phyloP scores from a whole-genome alignment of 371 early-diverging fungal species.

The Neoconidiobolus thromboides region DNA sequence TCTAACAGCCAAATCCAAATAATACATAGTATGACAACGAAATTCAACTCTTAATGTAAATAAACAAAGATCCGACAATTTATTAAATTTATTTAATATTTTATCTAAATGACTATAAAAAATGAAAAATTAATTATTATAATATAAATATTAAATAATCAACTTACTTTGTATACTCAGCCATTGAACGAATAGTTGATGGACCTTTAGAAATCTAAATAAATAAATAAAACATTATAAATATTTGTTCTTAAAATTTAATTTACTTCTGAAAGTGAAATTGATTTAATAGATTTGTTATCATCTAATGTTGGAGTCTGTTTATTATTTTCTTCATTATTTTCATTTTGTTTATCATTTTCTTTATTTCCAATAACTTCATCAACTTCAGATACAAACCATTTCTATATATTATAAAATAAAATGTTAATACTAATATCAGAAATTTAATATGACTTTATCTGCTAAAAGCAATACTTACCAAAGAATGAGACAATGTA shows the following conservation, averaged over 20 bases:
- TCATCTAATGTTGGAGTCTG: too few relatives aligned
- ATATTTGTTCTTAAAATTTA: too few relatives aligned
- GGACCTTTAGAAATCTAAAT: not conserved
- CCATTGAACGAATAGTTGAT: not conserved
- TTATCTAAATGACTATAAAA: constrained; percentile 23
- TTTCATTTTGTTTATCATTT: not conserved
- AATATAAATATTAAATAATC: not conserved
- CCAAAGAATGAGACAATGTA: constrained; percentile 59
- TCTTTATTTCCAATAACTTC: constrained; percentile 10
- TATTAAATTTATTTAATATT: constrained; percentile 35
- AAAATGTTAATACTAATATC: not conserved
- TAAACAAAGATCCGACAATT: constrained; percentile 55
- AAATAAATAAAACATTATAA: not conserved
- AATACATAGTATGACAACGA: constrained; percentile 71
- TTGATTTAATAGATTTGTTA: too few relatives aligned
- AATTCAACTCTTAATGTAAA: constrained; percentile 66
- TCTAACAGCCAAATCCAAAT: constrained; percentile 73
- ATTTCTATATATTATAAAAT: constrained; percentile 22
- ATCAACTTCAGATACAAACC: constrained; percentile 39
- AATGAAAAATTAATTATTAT: not conserved
- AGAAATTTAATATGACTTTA: too few relatives aligned
- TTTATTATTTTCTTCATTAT: too few relatives aligned
- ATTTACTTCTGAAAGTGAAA: too few relatives aligned
- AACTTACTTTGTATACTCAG: not conserved
- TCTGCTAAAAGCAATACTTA: constrained; percentile 13